Percentiles rank a stretch among this genome's conserved stretches.
These are phyloP conservation scores for Teratosphaeria viscida DNA, from an alignment of 2,329 filamentous ascomycete genomes.

Conservation along the genomic window DNA sequence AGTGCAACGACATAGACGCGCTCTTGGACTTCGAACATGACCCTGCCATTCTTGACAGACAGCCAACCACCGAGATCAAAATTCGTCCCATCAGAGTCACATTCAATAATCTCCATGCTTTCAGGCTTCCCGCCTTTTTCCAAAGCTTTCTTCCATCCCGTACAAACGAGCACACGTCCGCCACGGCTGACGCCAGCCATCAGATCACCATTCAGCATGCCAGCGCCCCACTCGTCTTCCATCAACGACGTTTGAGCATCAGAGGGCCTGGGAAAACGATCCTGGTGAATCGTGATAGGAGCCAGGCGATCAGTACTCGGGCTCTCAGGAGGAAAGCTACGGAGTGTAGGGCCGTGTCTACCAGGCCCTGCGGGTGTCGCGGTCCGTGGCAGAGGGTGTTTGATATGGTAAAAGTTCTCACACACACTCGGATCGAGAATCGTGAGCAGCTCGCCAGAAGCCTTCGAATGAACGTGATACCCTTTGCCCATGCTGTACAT, in stretches of 20 bases:
- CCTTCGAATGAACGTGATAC: constrained; percentile 35
- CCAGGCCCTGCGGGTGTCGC: background rate
- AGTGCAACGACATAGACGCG: constrained; percentile 34
- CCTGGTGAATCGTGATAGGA: constrained; percentile 10
- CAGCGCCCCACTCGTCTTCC: constrained; percentile 39
- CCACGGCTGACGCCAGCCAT: constrained; percentile 36
- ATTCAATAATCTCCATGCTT: constrained; percentile 27
- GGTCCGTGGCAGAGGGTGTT: constrained; percentile 11
- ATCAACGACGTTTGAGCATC: constrained; percentile 11
- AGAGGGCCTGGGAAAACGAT: constrained; percentile 8
- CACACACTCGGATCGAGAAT: constrained; percentile 27
- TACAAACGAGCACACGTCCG: constrained; percentile 35
- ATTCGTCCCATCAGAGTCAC: constrained; percentile 28
- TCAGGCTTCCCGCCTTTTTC: constrained; percentile 1
- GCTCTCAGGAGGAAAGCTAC: constrained; percentile 13
- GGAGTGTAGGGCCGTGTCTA: constrained; percentile 10
- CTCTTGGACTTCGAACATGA: constrained; percentile 37
- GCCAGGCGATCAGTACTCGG: constrained; percentile 11
- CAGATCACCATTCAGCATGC: constrained; percentile 32
- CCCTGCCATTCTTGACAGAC: constrained; percentile 30
- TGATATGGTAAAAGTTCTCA: constrained; percentile 27
- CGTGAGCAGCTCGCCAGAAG: constrained; percentile 29
- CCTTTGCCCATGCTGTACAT: constrained; percentile 37
- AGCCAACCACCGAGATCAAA: constrained; percentile 41
- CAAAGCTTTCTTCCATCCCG: constrained; percentile 33